phyloP scores from a whole-genome alignment of 2,329 filamentous ascomycete genomes.

The Penicillium sp. region DNA sequence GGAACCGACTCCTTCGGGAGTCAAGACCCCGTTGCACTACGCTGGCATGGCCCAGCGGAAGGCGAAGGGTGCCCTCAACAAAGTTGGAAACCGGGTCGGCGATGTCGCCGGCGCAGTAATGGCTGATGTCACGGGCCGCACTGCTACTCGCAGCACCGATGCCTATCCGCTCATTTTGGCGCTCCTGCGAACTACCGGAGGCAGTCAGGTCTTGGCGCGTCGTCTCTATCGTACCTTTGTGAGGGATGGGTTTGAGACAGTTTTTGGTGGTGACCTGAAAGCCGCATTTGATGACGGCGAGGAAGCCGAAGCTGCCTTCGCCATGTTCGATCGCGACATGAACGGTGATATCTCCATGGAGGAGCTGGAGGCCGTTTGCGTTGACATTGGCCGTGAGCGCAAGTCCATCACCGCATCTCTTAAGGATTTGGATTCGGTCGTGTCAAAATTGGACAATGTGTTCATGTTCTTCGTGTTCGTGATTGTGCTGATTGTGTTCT shows the following conservation, averaged over 20 bases:
- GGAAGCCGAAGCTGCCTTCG: conserved; percentile 83
- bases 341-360: conserved; percentile 97
- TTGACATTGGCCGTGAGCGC: conserved; percentile 89
- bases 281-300: conserved; percentile 76
- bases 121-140: conserved; percentile 83
- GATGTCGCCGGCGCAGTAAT: conserved; percentile 82
- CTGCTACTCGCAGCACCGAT: conserved; percentile 66
- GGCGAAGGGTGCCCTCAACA: conserved; percentile 71
- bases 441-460: conserved; percentile 82
- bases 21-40: conserved; percentile 69
- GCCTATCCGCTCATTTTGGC: conserved; percentile 81
- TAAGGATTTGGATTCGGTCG: conserved; percentile 92
- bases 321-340: conserved; percentile 92
- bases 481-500: conserved; percentile 78
- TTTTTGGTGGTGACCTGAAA: conserved; percentile 73
- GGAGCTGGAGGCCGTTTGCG: conserved; percentile 86
- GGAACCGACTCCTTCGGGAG: conserved; percentile 52
- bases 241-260: conserved; percentile 69
- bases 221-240: conserved; percentile 85
- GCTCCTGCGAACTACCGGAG: conserved; percentile 67
- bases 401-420: conserved; percentile 93
- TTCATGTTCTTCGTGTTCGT: conserved; percentile 82
- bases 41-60: conserved; percentile 69
- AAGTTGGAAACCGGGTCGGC: conserved; percentile 79
- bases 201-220: conserved; percentile 79